Percentiles rank a stretch among this genome's conserved stretches.
Evolutionary conservation across 2,329 filamentous ascomycete species (phyloP).

Genomic region (Xylaria sp.): DNA sequence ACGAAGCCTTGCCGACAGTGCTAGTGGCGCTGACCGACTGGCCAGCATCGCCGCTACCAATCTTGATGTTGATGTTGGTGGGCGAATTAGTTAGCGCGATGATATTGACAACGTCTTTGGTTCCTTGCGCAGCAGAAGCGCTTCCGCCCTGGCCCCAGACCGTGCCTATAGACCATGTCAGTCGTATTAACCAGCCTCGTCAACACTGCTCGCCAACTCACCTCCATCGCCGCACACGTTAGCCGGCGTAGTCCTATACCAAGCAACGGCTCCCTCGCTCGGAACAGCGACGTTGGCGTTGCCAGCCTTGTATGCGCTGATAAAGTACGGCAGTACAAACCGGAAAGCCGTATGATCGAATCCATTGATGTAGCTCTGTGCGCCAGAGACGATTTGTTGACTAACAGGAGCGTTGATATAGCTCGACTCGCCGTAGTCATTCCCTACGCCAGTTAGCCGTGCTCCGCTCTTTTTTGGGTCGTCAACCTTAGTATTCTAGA

Average conservation of each 20-base stretch:
- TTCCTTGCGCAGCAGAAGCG: slow-evolving; percentile 50
- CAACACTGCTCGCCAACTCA: slow-evolving; percentile 46
- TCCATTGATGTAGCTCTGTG: slow-evolving; percentile 57
- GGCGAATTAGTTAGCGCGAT: slow-evolving; percentile 51
- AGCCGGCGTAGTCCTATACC: slow-evolving; percentile 46
- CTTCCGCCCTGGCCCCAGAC: slow-evolving; percentile 53
- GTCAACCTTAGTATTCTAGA: background rate
- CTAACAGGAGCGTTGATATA: slow-evolving; percentile 62
- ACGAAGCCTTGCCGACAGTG: slow-evolving; percentile 49
- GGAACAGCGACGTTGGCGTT: slow-evolving; percentile 47
- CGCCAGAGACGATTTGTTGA: slow-evolving; percentile 57
- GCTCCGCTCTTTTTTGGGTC: background rate
- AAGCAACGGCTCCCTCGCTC: slow-evolving; percentile 45
- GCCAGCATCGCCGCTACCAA: slow-evolving; percentile 48
- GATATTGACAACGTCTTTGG: slow-evolving; percentile 58
- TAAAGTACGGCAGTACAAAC: slow-evolving; percentile 60
- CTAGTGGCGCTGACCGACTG: slow-evolving; percentile 48
- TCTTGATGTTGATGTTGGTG: slow-evolving; percentile 51
- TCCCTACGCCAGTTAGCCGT: slow-evolving; percentile 52
- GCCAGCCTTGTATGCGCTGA: slow-evolving; percentile 61
- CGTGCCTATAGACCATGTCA: slow-evolving; percentile 46
- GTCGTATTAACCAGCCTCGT: background rate
- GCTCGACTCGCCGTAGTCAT: slow-evolving; percentile 69
- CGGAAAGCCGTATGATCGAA: slow-evolving; percentile 62
- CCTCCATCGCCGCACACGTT: slow-evolving; percentile 52